Evolutionary conservation across 352 stramenopile genomes (phyloP).

Genomic region (Globisporangium camurandrum): DNA sequence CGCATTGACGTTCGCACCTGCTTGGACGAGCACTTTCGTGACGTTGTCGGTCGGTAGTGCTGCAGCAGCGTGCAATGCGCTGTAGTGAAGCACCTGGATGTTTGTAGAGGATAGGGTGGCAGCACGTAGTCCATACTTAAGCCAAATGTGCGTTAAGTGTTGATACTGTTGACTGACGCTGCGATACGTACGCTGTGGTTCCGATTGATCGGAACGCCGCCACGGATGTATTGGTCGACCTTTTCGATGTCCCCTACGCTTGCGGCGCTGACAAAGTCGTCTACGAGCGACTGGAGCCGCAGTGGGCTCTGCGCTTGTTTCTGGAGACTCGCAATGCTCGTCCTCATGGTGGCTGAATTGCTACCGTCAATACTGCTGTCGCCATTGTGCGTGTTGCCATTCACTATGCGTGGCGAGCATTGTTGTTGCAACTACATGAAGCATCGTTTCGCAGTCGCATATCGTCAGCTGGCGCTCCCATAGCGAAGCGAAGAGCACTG

Average conservation of each 20-base stretch:
- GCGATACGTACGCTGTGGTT: constrained; percentile 42
- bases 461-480: no score
- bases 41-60: constrained; percentile 24
- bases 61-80: constrained; percentile 37
- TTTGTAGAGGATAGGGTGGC: no score
- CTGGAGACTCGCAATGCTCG: constrained; percentile 16
- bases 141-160: no score
- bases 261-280: constrained; percentile 50
- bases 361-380: neutral
- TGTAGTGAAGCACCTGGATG: constrained; percentile 41
- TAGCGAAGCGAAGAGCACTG: neutral
- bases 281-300: constrained; percentile 41
- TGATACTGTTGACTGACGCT: no score
- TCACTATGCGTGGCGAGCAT: no score
- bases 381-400: no score
- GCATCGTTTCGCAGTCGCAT: no score
- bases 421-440: no score
- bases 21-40: constrained; percentile 34
- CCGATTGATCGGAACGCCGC: constrained; percentile 41
- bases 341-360: neutral
- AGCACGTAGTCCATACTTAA: no score
- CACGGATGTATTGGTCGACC: constrained; percentile 43
- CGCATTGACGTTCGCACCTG: constrained; percentile 32
- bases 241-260: constrained; percentile 26
- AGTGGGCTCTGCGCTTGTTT: constrained; percentile 44